Conservation (phyloP, 2,329 filamentous ascomycete genomes). For the Ambrosiella beaveri region DNA sequence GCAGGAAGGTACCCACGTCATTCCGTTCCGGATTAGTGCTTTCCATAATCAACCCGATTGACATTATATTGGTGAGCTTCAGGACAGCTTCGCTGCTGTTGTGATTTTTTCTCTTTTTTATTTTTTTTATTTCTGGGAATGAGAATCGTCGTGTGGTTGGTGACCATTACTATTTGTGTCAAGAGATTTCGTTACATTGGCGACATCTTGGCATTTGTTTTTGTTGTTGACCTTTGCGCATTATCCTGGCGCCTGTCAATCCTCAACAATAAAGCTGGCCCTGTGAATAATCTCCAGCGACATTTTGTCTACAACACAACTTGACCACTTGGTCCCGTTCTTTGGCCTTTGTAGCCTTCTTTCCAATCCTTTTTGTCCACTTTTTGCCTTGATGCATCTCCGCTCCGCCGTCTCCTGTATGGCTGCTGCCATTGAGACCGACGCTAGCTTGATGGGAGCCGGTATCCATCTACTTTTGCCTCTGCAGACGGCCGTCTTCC, state of each 20-base stretch:
- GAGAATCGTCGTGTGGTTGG: background rate
- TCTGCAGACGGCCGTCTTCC: background rate
- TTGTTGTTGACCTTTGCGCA: background rate
- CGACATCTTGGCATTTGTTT: background rate
- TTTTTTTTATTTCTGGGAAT: too few species aligned
- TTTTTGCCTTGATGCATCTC: conserved; percentile 3
- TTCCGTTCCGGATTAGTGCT: background rate
- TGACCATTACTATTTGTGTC: background rate
- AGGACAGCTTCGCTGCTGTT: too few species aligned
- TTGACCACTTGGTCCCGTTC: background rate
- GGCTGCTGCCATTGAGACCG: conserved; percentile 6
- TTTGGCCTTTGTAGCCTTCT: background rate
- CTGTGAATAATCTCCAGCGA: background rate
- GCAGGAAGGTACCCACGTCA: background rate
- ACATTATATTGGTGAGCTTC: background rate
- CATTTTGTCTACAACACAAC: background rate
- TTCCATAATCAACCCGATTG: background rate
- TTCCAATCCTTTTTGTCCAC: background rate
- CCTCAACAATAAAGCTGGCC: background rate
- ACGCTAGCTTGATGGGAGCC: conserved; percentile 6
- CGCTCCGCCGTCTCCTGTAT: conserved; percentile 8
- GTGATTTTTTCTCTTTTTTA: too few species aligned
- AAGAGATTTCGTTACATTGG: background rate
- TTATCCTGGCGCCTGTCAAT: background rate
- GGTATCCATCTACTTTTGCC: conserved; percentile 1